phyloP scores from a whole-genome alignment of 257 asterid species.

The Nicotiana paniculata region DNA sequence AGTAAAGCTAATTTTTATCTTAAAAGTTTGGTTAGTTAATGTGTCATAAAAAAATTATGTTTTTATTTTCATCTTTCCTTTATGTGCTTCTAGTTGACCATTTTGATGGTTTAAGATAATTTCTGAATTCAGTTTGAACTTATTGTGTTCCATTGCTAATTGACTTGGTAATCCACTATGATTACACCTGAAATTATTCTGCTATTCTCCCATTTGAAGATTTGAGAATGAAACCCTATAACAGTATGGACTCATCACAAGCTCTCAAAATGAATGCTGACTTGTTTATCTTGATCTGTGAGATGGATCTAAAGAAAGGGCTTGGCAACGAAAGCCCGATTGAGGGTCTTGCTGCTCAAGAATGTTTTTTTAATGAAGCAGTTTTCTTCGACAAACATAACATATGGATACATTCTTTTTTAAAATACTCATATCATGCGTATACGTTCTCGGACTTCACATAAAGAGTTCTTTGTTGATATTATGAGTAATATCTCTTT shows the following conservation, averaged over 20 bases:
- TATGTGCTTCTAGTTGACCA: neutral
- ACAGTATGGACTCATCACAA: neutral
- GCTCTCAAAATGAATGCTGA: neutral
- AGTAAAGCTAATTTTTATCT: neutral
- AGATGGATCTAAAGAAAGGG: neutral
- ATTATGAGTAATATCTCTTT: neutral
- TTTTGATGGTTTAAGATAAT: neutral
- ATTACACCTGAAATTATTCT: neutral
- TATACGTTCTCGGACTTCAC: neutral
- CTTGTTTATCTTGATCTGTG: neutral
- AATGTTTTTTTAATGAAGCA: neutral
- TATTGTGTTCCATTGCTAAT: neutral
- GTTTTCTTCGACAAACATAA: neutral
- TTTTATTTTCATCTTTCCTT: neutral
- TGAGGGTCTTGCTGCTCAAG: neutral
- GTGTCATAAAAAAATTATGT: neutral
- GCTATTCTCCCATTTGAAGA: neutral
- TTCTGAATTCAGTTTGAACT: neutral
- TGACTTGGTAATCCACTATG: conserved; percentile 1
- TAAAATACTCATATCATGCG: too few relatives aligned
- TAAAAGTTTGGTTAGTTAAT: neutral
- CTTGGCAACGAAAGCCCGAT: neutral
- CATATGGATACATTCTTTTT: neutral
- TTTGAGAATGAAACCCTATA: neutral
- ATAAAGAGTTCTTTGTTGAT: neutral